Evolutionary conservation across 768 basidiomycete species (phyloP), one percentile per base, ranked within the genome.

Genomic region (Daedaleopsis nitida): DNA sequence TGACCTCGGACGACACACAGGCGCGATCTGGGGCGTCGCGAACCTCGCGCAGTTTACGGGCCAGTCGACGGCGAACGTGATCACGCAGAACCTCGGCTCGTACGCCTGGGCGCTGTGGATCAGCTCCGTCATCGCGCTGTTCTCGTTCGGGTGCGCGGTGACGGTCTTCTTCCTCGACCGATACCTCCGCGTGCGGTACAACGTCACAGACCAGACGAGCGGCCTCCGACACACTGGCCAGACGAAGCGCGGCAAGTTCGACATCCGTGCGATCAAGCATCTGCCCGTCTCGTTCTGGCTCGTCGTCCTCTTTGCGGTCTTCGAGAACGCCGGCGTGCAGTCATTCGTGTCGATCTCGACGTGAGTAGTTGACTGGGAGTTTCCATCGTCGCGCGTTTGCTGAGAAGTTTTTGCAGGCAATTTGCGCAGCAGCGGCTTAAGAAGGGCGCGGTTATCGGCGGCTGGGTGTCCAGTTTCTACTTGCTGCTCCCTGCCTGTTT

Each of bases 391-490:
- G 34, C 10, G 8, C 16, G 16, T 27, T 2, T 42, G 16, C 12
- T 35, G 21, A 10, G 48, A 3, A 13, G 0, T 43, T 3, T 14
- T 14, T 42, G 32, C 60, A 79, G 78, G 19, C 77, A 78, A 73
- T 76, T 77, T 54, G 75, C 76, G 11, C 77, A 79, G 62, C 77
- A 79, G 62, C 71, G 78, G 7, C 67, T 79, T 34, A 68, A 76
- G 66, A 75, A 77, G 65, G 77, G 77, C 48, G 78, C 78, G 24
- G 74, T 79, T 55, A 72, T 79, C 37, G 77, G 77, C n/a, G 77
- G 78, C 58, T 79, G 78, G 78, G 78, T 78, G 12, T 76, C 77
- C 4, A 77, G 75, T 61, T 76, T 79, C 69, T 79, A 78, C 66
- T 66, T 79, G 43, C 68, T 79, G 44, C 72, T 79, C 9, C 78